Evolutionary conservation across 1,284 basidiomycete species (phyloP).

Genomic region (Ceratobasidium papillatum): DNA sequence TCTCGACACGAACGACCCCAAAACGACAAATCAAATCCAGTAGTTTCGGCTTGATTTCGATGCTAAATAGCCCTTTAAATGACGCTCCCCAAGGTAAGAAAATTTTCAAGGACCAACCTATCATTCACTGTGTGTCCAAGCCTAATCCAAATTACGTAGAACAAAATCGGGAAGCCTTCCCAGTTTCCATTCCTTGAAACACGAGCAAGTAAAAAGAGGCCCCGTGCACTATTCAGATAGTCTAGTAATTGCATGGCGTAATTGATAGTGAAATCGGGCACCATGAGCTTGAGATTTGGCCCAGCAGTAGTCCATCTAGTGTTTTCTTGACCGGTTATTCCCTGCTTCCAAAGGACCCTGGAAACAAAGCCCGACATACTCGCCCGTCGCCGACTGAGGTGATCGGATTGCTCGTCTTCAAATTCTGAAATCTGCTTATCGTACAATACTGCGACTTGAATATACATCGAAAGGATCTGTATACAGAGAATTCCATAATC

Average conservation of each 20-base stretch:
- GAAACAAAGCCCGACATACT: neutral
- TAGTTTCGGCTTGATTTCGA: neutral
- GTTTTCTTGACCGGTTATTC: neutral
- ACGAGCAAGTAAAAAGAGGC: neutral
- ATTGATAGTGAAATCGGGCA: neutral
- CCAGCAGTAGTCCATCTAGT: neutral
- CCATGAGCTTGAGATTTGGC: neutral
- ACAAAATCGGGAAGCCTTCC: neutral
- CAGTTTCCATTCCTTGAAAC: neutral
- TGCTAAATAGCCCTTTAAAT: too few relatives aligned
- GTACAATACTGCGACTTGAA: neutral
- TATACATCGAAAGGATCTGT: neutral
- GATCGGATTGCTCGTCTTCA: neutral
- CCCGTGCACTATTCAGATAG: neutral
- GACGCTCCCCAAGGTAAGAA: too few relatives aligned
- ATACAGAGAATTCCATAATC: neutral
- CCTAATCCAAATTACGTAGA: neutral
- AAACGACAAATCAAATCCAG: constrained; percentile 3
- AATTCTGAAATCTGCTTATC: neutral
- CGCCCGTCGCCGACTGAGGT: neutral
- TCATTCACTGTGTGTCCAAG: neutral
- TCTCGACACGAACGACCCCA: neutral
- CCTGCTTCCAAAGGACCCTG: neutral
- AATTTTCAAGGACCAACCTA: neutral
- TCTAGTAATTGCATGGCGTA: neutral